These are phyloP conservation scores for Phylloporus arenicola DNA, from an alignment of 768 basidiomycete species.

Conservation along the genomic window DNA sequence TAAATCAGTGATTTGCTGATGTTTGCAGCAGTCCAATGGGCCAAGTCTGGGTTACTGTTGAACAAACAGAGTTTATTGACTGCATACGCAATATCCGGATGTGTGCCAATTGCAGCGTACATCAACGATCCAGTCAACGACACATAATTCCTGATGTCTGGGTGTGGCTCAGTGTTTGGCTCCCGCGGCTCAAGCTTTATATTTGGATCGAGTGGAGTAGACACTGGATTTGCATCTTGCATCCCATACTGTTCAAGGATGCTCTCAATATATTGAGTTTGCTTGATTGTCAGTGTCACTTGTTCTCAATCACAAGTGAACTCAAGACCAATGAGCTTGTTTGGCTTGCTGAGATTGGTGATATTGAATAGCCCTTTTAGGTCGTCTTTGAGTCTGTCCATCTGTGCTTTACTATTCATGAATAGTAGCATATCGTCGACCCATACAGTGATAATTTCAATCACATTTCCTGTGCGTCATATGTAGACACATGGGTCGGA, in stretches of 20 bases:
- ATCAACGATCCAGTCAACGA: slow-evolving; percentile 17
- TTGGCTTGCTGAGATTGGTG: slow-evolving; percentile 12
- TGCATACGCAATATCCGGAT: too few relatives aligned
- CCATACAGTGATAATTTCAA: slow-evolving; percentile 21
- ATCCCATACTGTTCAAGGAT: background rate
- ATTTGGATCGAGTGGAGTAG: background rate
- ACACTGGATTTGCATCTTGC: background rate
- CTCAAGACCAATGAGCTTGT: slow-evolving; percentile 16
- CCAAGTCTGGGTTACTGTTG: too few relatives aligned
- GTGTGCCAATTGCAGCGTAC: slow-evolving; percentile 15
- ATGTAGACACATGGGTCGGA: slow-evolving; percentile 1
- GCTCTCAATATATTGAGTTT: slow-evolving; percentile 7
- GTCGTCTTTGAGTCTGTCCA: background rate
- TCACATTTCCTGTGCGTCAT: background rate
- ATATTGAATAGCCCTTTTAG: slow-evolving; percentile 2
- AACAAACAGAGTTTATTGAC: too few relatives aligned
- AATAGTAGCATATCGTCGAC: slow-evolving; percentile 6
- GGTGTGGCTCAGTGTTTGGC: too few relatives aligned
- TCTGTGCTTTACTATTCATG: background rate
- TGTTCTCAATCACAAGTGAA: background rate
- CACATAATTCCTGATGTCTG: background rate
- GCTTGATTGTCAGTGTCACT: background rate
- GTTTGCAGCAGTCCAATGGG: too few relatives aligned
- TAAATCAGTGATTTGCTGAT: too few relatives aligned
- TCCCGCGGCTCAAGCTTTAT: background rate